These are phyloP conservation scores for Penicillium psychrofluorescens DNA, from an alignment of 495 filamentous ascomycete genomes.

Conservation along the genomic window DNA sequence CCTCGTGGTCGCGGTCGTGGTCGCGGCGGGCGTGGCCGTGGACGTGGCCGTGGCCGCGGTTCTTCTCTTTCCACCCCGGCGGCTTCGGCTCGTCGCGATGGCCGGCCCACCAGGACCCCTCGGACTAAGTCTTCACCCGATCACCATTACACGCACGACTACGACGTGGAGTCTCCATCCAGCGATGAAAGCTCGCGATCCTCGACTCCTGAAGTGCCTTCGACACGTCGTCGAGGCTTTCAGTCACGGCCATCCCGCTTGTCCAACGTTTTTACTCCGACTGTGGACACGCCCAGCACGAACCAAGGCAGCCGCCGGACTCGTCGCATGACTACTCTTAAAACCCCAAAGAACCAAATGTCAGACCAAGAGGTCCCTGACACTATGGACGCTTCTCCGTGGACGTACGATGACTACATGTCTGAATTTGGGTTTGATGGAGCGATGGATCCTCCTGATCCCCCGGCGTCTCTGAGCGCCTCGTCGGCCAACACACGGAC, in stretches of 20 bases:
- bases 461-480: constrained; percentile 20
- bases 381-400: constrained; percentile 4
- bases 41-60: no score
- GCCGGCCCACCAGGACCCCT: no score
- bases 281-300: constrained; percentile 8
- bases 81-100: no score
- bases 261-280: constrained; percentile 17
- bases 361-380: constrained; percentile 12
- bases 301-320: constrained; percentile 10
- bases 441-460: constrained; percentile 8
- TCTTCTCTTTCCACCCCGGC: no score
- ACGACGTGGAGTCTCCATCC: constrained; percentile 6
- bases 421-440: constrained; percentile 20
- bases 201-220: constrained; percentile 5
- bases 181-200: background rate
- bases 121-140: background rate
- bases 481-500: constrained; percentile 22
- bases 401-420: constrained; percentile 12
- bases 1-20: no score
- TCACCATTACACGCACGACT: constrained; percentile 7
- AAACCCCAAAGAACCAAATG: constrained; percentile 4
- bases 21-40: no score
- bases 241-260: constrained; percentile 17
- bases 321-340: constrained; percentile 6
- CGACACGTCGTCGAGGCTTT: constrained; percentile 10